These are phyloP conservation scores for Eimeria praecox DNA, from an alignment of 169 alveolate species.

Conservation along the genomic window DNA sequence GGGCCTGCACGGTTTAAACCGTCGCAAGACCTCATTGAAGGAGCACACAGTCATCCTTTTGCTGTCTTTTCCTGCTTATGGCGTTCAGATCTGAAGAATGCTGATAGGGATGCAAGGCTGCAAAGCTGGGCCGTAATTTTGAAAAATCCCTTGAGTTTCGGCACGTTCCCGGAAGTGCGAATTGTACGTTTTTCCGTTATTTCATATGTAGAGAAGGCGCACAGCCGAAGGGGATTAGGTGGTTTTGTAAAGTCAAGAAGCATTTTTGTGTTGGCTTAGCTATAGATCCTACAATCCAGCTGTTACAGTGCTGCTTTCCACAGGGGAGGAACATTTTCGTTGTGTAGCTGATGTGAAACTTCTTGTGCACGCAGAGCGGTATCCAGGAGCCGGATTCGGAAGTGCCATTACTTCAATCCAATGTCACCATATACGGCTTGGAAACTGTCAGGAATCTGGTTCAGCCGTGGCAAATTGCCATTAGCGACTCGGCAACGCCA, in stretches of 20 bases:
- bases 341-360: not conserved
- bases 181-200: not conserved
- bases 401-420: not conserved
- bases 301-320: not conserved
- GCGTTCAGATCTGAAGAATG: not conserved
- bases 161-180: slow-evolving; percentile 3
- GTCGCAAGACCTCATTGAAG: not conserved
- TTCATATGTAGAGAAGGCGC: not conserved
- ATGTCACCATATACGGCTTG: not conserved
- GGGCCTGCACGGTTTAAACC: not conserved
- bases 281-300: not conserved
- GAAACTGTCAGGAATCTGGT: not conserved
- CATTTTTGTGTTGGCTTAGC: not conserved
- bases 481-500: not conserved
- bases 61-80: not conserved
- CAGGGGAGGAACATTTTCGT: not conserved
- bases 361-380: slow-evolving; percentile 26
- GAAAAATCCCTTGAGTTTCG: not conserved
- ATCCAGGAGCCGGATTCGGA: slow-evolving; percentile 10
- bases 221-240: not conserved
- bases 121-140: slow-evolving; percentile 43
- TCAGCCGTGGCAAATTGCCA: slow-evolving; percentile 8
- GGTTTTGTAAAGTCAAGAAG: not conserved
- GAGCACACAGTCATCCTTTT: not conserved
- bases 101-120: not conserved